Percentiles rank a stretch among this genome's conserved stretches.
These are phyloP conservation scores for Epichloe aotearoae DNA, from an alignment of 2,329 filamentous ascomycete species.

Conservation along the genomic window DNA sequence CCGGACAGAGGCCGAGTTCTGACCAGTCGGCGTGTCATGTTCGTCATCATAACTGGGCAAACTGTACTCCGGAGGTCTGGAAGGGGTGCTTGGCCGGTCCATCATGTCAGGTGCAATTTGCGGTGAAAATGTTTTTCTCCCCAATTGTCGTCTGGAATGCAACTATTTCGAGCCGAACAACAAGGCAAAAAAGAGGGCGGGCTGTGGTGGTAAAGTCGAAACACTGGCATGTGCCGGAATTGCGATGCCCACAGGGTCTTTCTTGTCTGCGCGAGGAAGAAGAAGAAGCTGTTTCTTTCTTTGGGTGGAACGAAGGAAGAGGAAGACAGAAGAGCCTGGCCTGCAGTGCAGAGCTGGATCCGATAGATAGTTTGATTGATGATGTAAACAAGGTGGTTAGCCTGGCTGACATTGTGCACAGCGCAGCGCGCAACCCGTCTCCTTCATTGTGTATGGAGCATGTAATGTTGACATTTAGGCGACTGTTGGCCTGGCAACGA, in stretches of 20 bases:
- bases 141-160: slow-evolving; percentile 16
- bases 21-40: slow-evolving; percentile 31
- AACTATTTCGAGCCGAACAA: neutral
- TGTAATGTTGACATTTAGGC: too few relatives aligned
- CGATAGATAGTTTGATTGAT: neutral
- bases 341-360: neutral
- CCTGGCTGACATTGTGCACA: too few relatives aligned
- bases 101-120: slow-evolving; percentile 18
- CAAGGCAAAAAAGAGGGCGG: neutral
- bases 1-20: slow-evolving; percentile 41
- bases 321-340: neutral
- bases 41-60: slow-evolving; percentile 45
- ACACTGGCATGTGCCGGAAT: neutral
- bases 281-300: neutral
- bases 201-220: neutral
- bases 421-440: too few relatives aligned
- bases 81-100: slow-evolving; percentile 37
- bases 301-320: neutral
- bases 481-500: too few relatives aligned
- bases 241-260: neutral
- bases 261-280: neutral
- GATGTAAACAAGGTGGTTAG: neutral
- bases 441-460: too few relatives aligned
- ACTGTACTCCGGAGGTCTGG: slow-evolving; percentile 43
- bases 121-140: neutral